Base-by-base conservation (phyloP, 192 early-diverging fungal genomes). In the Podila minutissima region DNA sequence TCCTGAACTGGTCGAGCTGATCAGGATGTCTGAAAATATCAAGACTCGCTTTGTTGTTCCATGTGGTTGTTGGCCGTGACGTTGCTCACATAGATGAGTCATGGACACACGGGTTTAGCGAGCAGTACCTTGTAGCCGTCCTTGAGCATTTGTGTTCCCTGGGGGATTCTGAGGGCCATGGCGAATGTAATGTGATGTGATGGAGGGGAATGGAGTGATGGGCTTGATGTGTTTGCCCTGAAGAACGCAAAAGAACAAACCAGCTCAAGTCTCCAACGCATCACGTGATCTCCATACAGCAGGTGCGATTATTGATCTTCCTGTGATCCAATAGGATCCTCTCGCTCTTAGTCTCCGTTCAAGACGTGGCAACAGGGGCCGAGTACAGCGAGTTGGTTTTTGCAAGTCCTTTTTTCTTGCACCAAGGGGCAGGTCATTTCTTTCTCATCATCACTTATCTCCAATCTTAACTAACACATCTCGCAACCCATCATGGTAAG, bases 91-190 rank as follows among this genome's bases (percentile, higher is more conserved):
- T 50, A 17, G 41, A 46, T 46, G 41, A 37, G 35, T 37, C 37
- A 20, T 32, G 41, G 49, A 6, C n/a, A 22, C 38, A 8, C 6
- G 6, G n/a, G 51, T 6, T 7, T 48, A 4, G 35, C 10, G 26
- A 11, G n/a, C 17, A 10, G 53, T 79, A 79, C 76, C 76, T 79
- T 79, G 70, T 79, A 79, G 70, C 76, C 76, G 33, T 79, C 76
- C 70, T 79, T 79, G 70, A 79, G 76, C 76, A 79, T 79, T 59
- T 79, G 76, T 33, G 76, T 79, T 79, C 76, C 76, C 66, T 79
- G 76, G 7, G 76, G 76, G 61, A 79, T 79, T 41, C 76, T 64
- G 61, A 79, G 76, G 61, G 76, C 76, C 76, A 79, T 79, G 59
- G 24, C 61, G 59, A 29, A 37, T n/a, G 38, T 9, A 59, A 46